Base-by-base conservation (phyloP, 768 basidiomycete species). In the Mycena leptocephala region DNA sequence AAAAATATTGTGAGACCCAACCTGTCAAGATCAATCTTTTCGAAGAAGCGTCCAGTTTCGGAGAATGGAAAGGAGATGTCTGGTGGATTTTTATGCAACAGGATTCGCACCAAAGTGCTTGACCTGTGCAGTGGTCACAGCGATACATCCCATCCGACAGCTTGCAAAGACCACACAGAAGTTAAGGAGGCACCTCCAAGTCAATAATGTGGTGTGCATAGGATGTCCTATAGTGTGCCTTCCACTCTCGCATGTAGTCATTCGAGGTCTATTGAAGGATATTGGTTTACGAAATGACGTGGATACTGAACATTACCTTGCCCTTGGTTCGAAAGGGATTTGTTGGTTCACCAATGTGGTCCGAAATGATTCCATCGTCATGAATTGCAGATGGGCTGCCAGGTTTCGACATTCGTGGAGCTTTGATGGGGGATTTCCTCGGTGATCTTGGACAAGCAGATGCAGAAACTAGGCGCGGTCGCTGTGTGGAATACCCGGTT, bases 1-100 rank as follows among this genome's bases (percentile, higher is more conserved):
- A 80, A 18, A 37, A 79, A 77, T 14, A 81, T 61, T 1, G 78
- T 75, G 5, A 78, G 35, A 0, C 83, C 83, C 1, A 80, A 43
- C 22, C 81, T 62, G 67, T 76, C 78, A 0, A 84, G 74, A 2
- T 70, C 74, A 3, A 43, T 78, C 2, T 48, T 35, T 5, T 64
- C 10, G 32, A 78, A 83, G 46, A 20, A 62, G 11, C 11, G 2
- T 5, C 61, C 61, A 24, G 32, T 62, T 22, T n/a, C 4, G 39
- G 33, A 7, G 20, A 6, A 26, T 62, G 61, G 22, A 62, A 62
- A 9, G 61, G 61, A n/a, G 61, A 62, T 0, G 61, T 39, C 37
- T 62, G 61, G 33, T 62, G 61, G 35, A 62, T 26, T 10, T 2
- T 10, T 10, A 62, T 3, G 16, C 61, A 62, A 13, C 61, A 37